These are phyloP conservation scores for Ogataea kodamae DNA, from an alignment of 805 yeast genomes.

Conservation along the genomic window DNA sequence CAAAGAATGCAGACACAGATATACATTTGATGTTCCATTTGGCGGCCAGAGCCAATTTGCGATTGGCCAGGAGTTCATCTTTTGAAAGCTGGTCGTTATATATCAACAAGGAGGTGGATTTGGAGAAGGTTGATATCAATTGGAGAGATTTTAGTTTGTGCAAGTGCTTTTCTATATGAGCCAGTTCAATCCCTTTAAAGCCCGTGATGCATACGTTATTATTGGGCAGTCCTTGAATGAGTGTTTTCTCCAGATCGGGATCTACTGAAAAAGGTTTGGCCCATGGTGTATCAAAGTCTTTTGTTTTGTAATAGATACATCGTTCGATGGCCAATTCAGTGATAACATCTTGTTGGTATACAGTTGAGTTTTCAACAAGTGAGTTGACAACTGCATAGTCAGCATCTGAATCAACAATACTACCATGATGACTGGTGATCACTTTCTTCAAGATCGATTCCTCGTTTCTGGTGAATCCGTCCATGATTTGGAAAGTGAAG, in stretches of 20 bases:
- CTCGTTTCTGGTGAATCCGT: constrained; percentile 19
- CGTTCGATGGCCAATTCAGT: constrained; percentile 33
- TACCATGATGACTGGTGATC: constrained; percentile 26
- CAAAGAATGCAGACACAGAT: constrained; percentile 14
- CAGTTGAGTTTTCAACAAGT: constrained; percentile 4
- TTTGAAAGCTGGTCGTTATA: constrained; percentile 32
- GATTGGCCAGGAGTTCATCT: constrained; percentile 13
- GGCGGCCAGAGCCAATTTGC: constrained; percentile 25
- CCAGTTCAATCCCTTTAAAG: constrained; percentile 30
- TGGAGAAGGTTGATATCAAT: constrained; percentile 47
- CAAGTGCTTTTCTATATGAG: constrained; percentile 46
- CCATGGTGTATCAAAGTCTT: constrained; percentile 25
- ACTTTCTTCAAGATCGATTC: constrained; percentile 22
- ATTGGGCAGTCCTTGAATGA: constrained; percentile 1
- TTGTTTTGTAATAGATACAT: constrained; percentile 22
- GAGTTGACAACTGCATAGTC: constrained; percentile 24
- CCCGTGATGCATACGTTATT: constrained; percentile 29
- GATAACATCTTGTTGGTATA: constrained; percentile 8
- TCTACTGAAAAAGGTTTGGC: constrained; percentile 18
- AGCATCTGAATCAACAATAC: constrained; percentile 1
- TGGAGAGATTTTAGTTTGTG: constrained; percentile 41
- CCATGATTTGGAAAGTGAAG: constrained; percentile 17
- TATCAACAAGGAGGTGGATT: constrained; percentile 52
- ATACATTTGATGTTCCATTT: constrained; percentile 25
- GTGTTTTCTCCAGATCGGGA: neutral